A percentile compares a stretch with the other conserved stretches of the same genome.
phyloP scores from a whole-genome alignment of 2,329 filamentous ascomycete genomes.

The Sarocladium brachiariae region DNA sequence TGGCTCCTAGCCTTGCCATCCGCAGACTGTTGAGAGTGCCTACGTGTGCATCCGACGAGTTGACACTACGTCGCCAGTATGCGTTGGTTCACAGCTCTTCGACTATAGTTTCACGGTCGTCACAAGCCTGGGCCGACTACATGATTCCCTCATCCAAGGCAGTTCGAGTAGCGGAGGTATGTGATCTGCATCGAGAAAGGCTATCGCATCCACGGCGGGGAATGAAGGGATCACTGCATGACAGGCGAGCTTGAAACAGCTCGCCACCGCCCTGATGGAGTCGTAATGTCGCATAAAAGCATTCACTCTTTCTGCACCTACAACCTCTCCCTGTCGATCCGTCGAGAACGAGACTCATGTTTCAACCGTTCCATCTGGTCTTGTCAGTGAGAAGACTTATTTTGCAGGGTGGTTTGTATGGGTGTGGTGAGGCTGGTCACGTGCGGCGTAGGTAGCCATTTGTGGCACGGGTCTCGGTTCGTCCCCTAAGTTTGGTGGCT shows the following conservation, averaged over 20 bases:
- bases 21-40: no score
- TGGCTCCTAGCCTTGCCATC: no score
- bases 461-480: no score
- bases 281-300: background rate
- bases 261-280: conserved; percentile 1
- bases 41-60: no score
- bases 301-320: background rate
- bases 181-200: background rate
- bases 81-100: no score
- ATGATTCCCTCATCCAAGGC: no score
- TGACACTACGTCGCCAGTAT: no score
- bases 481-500: background rate
- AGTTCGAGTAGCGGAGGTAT: no score
- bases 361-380: background rate
- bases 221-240: conserved; percentile 4
- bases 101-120: background rate
- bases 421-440: background rate
- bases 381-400: background rate
- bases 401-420: no score
- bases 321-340: background rate
- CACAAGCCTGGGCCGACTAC: no score
- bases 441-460: no score
- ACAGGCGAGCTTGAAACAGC: conserved; percentile 4
- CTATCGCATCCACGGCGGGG: background rate
- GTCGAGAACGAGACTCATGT: background rate